Evolutionary conservation across 148 eudicot species (phyloP).

Genomic region (Rhododendron simsii): DNA sequence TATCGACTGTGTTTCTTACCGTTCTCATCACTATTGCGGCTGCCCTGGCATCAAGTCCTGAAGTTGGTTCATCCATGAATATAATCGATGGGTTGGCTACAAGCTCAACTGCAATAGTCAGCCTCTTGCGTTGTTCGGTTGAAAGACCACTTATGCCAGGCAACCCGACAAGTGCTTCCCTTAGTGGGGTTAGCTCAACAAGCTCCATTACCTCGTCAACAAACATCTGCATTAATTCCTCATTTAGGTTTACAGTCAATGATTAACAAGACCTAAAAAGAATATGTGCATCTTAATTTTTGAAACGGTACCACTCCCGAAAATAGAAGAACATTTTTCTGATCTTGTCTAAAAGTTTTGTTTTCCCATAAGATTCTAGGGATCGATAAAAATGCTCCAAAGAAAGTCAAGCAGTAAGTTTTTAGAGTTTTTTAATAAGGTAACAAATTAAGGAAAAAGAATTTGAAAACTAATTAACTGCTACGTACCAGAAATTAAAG

Average conservation of each 20-base stretch:
- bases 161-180: slow-evolving; percentile 56
- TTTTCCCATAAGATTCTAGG: not conserved
- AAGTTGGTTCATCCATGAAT: slow-evolving; percentile 71
- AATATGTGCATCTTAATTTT: not conserved
- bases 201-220: slow-evolving; percentile 74
- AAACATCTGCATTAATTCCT: slow-evolving; percentile 26
- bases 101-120: slow-evolving; percentile 62
- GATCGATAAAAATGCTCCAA: not conserved
- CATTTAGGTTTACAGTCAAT: not conserved
- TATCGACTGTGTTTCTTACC: slow-evolving; percentile 56
- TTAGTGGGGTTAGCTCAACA: slow-evolving; percentile 48
- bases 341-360: not conserved
- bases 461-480: not conserved
- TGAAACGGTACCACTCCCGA: not conserved
- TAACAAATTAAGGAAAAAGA: not conserved
- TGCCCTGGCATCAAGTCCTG: slow-evolving; percentile 71
- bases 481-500: not conserved
- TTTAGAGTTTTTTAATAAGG: not conserved
- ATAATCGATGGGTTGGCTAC: slow-evolving; percentile 72
- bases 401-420: not conserved
- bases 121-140: slow-evolving; percentile 63
- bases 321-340: not conserved
- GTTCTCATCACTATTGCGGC: slow-evolving; percentile 81
- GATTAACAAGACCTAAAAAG: not conserved
- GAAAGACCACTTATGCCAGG: slow-evolving; percentile 72